These are phyloP conservation scores for Naganishia sp. DNA, from an alignment of 1,284 basidiomycete species.

Conservation along the genomic window DNA sequence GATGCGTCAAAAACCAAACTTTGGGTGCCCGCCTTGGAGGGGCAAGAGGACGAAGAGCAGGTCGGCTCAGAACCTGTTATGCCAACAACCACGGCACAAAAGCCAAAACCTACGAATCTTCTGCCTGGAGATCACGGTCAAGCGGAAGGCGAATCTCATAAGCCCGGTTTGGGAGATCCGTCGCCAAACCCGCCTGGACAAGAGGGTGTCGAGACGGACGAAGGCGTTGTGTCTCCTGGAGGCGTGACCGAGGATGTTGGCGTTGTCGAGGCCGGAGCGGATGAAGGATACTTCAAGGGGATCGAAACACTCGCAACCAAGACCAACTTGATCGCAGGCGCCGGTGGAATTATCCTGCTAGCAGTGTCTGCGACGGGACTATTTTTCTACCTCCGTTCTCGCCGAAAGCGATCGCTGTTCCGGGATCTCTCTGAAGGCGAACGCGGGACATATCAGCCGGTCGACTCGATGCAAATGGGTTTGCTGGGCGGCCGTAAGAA, in stretches of 20 bases:
- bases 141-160: constrained; percentile 48
- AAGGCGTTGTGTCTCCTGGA: constrained; percentile 32
- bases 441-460: constrained; percentile 65
- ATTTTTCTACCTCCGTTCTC: constrained; percentile 60
- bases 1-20: constrained; percentile 69
- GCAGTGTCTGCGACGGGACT: constrained; percentile 65
- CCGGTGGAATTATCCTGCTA: constrained; percentile 68
- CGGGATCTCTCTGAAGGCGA: constrained; percentile 43
- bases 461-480: constrained; percentile 77
- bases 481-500: constrained; percentile 55
- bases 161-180: constrained; percentile 41
- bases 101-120: constrained; percentile 81
- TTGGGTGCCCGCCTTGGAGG: constrained; percentile 58
- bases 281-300: constrained; percentile 83
- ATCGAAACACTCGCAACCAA: constrained; percentile 74
- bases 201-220: constrained; percentile 22
- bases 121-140: constrained; percentile 82
- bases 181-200: constrained; percentile 27
- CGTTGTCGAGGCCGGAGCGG: constrained; percentile 49
- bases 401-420: constrained; percentile 57
- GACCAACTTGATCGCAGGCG: constrained; percentile 79
- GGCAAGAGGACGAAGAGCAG: constrained; percentile 52
- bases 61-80: constrained; percentile 54
- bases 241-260: constrained; percentile 31
- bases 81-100: constrained; percentile 59